phyloP scores from a whole-genome alignment of 768 basidiomycete genomes.

The Phanerodontia chrysosporium region DNA sequence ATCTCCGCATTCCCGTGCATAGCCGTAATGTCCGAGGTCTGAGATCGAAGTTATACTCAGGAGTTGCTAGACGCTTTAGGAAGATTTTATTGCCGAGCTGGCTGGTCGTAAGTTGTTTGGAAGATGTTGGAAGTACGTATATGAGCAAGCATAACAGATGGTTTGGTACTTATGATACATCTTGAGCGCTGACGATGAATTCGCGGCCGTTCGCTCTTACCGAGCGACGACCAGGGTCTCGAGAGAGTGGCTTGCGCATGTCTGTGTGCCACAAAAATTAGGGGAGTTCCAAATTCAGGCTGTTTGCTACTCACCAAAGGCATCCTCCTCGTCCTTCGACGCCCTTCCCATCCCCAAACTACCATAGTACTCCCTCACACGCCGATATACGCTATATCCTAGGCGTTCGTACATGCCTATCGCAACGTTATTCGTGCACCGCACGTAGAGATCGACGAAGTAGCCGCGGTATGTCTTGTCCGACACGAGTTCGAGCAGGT shows the following conservation, averaged over 20 bases:
- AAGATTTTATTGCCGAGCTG: too few species aligned
- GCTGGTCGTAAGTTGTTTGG: too few species aligned
- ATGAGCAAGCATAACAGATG: background rate
- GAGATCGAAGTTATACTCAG: too few species aligned
- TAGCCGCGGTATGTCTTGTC: conserved; percentile 76
- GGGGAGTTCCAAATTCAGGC: background rate
- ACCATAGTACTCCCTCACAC: conserved; percentile 89
- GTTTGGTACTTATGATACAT: conserved; percentile 41
- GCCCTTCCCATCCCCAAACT: conserved; percentile 70
- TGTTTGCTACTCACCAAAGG: conserved; percentile 65
- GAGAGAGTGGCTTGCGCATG: conserved; percentile 72
- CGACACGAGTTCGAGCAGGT: conserved; percentile 79
- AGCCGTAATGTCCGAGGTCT: background rate
- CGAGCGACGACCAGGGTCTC: conserved; percentile 57
- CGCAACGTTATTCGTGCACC: conserved; percentile 81
- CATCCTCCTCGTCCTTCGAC: conserved; percentile 84
- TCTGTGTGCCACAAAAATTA: conserved; percentile 28
- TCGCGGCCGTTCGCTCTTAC: conserved; percentile 70
- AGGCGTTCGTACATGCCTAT: conserved; percentile 89
- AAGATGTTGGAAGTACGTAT: too few species aligned
- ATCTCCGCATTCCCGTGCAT: background rate
- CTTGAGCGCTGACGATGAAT: conserved; percentile 61
- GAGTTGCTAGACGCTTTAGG: too few species aligned
- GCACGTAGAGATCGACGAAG: conserved; percentile 95
- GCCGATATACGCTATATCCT: conserved; percentile 89